Conservation (phyloP, 106 monocot genomes). For the Dendrobium chrysotoxum region DNA sequence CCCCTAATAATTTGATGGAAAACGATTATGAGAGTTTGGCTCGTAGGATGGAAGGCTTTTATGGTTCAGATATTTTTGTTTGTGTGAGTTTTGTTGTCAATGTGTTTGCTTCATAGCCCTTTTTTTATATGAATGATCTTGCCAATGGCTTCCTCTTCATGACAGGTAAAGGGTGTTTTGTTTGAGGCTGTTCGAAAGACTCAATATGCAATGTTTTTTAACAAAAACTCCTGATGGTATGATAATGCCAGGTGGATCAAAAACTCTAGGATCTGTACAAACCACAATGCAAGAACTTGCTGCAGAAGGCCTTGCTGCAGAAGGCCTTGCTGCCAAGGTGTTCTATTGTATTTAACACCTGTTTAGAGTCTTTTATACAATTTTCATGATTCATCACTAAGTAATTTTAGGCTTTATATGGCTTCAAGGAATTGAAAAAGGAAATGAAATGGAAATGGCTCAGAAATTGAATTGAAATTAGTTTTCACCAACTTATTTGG, state of each 20-base stretch:
- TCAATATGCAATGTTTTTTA: slow-evolving; percentile 82
- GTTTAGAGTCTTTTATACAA: too few relatives aligned
- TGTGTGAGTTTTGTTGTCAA: slow-evolving; percentile 77
- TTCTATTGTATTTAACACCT: too few relatives aligned
- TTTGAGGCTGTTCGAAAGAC: slow-evolving; percentile 82
- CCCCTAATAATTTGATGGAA: slow-evolving; percentile 66
- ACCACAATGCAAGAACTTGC: too few relatives aligned
- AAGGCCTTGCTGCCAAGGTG: slow-evolving; percentile 46
- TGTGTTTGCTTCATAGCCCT: neutral
- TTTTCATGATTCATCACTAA: too few relatives aligned
- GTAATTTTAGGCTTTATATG: too few relatives aligned
- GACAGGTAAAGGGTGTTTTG: slow-evolving; percentile 68
- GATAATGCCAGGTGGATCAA: slow-evolving; percentile 73
- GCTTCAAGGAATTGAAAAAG: too few relatives aligned
- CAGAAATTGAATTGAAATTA: too few relatives aligned
- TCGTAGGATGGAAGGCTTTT: slow-evolving; percentile 62
- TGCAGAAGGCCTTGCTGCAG: slow-evolving; percentile 49
- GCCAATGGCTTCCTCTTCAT: neutral
- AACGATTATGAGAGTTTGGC: slow-evolving; percentile 60
- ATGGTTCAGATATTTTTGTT: slow-evolving; percentile 77
- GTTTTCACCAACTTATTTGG: too few relatives aligned
- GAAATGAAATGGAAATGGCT: too few relatives aligned
- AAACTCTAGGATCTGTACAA: slow-evolving; percentile 53
- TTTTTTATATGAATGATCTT: neutral
- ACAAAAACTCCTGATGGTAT: slow-evolving; percentile 32